A percentile compares a stretch with the other conserved stretches of the same genome.
These are phyloP conservation scores for Pleurotus citrinopileatus DNA, from an alignment of 768 basidiomycete species.

Conservation along the genomic window DNA sequence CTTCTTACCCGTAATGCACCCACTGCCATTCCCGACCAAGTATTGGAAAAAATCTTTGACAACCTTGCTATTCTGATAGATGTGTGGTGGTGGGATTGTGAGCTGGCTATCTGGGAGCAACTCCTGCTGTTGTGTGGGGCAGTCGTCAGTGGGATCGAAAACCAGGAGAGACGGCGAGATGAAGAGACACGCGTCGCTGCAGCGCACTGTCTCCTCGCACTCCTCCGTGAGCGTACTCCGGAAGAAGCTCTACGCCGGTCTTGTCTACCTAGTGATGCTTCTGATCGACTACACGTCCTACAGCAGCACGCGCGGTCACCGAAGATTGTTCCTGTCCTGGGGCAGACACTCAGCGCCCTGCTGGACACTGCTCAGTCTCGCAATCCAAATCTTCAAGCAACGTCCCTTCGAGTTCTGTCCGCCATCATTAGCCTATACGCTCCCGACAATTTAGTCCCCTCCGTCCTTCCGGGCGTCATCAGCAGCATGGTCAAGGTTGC, in stretches of 20 bases:
- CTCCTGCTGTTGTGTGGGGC: slow-evolving; percentile 74
- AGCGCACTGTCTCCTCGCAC: slow-evolving; percentile 56
- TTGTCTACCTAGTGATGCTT: slow-evolving; percentile 17
- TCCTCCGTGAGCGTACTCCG: slow-evolving; percentile 52
- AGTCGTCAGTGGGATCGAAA: slow-evolving; percentile 60
- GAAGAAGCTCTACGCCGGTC: slow-evolving; percentile 32
- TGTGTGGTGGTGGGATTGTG: slow-evolving; percentile 86
- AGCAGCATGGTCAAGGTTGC: slow-evolving; percentile 75
- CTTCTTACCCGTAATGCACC: slow-evolving; percentile 77
- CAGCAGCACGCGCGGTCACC: slow-evolving; percentile 40
- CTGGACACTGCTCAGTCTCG: slow-evolving; percentile 55
- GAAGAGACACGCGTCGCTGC: slow-evolving; percentile 86
- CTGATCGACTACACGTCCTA: slow-evolving; percentile 32
- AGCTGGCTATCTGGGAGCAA: slow-evolving; percentile 76
- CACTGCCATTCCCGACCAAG: slow-evolving; percentile 68
- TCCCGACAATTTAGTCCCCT: slow-evolving; percentile 51
- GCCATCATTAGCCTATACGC: slow-evolving; percentile 57
- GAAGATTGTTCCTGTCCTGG: slow-evolving; percentile 73
- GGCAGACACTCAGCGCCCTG: slow-evolving; percentile 79
- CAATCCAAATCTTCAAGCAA: slow-evolving; percentile 57
- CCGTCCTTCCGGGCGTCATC: slow-evolving; percentile 81
- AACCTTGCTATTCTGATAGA: slow-evolving; percentile 58
- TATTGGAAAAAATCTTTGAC: slow-evolving; percentile 71
- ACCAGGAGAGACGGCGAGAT: slow-evolving; percentile 67
- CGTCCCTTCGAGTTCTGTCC: slow-evolving; percentile 57